Percentiles rank a stretch among this genome's conserved stretches.
phyloP scores from a whole-genome alignment of 192 early-diverging fungal genomes.

The Neocallimastix lanati region DNA sequence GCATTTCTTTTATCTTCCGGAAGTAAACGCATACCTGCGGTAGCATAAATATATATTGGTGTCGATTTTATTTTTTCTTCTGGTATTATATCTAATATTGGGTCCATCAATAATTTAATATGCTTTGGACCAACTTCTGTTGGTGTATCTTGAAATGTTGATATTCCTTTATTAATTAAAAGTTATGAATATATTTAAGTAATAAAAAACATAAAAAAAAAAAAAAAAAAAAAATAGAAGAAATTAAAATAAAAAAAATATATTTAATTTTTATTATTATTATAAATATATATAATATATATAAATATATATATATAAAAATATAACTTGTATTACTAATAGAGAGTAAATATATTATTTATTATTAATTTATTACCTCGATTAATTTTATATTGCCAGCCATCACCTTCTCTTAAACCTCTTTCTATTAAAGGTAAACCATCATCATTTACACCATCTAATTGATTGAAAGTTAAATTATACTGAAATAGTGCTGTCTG shows the following conservation, averaged over 20 bases:
- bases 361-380: too few species aligned
- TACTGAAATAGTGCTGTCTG: not conserved
- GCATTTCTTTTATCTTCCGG: constrained; percentile 19
- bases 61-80: constrained; percentile 29
- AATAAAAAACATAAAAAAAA: too few species aligned
- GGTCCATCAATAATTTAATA: constrained; percentile 57
- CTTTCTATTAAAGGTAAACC: constrained; percentile 45
- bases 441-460: not conserved
- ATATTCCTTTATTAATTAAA: constrained; percentile 63
- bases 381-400: constrained; percentile 48
- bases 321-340: too few species aligned
- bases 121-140: constrained; percentile 31
- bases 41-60: constrained; percentile 78
- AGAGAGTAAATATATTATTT: too few species aligned
- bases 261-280: too few species aligned
- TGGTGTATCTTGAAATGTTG: constrained; percentile 46
- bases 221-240: too few species aligned
- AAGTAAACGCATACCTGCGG: constrained; percentile 83
- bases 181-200: too few species aligned
- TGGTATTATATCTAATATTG: constrained; percentile 55
- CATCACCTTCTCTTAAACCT: constrained; percentile 33
- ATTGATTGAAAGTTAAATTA: not conserved
- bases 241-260: too few species aligned
- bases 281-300: too few species aligned
- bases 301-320: too few species aligned